Evolutionary conservation across 805 yeast species (phyloP).

Genomic region (Pichia thaimueangensis): DNA sequence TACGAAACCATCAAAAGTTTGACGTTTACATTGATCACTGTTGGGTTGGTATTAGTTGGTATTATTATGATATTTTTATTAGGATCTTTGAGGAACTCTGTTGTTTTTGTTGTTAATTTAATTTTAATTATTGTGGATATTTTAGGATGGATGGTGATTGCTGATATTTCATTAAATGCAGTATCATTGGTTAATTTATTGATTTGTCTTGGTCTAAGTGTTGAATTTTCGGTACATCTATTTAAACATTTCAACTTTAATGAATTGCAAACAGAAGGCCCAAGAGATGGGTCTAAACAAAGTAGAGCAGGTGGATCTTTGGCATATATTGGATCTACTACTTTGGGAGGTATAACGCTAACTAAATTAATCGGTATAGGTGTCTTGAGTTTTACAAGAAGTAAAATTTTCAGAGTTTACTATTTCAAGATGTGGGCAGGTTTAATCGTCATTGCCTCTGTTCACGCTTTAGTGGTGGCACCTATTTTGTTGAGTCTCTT

Average conservation of each 20-base stretch:
- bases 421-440: constrained; percentile 94
- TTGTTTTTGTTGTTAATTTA: constrained; percentile 52
- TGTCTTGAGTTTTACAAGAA: constrained; percentile 80
- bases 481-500: constrained; percentile 64
- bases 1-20: constrained; percentile 59
- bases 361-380: constrained; percentile 85
- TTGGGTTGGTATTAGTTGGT: constrained; percentile 48
- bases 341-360: constrained; percentile 81
- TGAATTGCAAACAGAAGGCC: constrained; percentile 3
- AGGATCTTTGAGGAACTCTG: constrained; percentile 60
- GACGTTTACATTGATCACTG: constrained; percentile 46
- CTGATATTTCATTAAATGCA: constrained; percentile 78
- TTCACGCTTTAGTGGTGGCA: constrained; percentile 71
- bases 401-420: constrained; percentile 84
- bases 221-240: constrained; percentile 87
- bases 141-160: constrained; percentile 72
- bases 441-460: constrained; percentile 65
- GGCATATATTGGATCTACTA: constrained; percentile 79
- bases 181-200: constrained; percentile 82
- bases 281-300: constrained; percentile 7
- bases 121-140: constrained; percentile 60
- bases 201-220: constrained; percentile 90
- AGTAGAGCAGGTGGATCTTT: constrained; percentile 52
- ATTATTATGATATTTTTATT: constrained; percentile 48
- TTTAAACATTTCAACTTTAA: constrained; percentile 61